Evolutionary conservation across 257 asterid genomes (phyloP).

Genomic region (Linaria vulgaris): DNA sequence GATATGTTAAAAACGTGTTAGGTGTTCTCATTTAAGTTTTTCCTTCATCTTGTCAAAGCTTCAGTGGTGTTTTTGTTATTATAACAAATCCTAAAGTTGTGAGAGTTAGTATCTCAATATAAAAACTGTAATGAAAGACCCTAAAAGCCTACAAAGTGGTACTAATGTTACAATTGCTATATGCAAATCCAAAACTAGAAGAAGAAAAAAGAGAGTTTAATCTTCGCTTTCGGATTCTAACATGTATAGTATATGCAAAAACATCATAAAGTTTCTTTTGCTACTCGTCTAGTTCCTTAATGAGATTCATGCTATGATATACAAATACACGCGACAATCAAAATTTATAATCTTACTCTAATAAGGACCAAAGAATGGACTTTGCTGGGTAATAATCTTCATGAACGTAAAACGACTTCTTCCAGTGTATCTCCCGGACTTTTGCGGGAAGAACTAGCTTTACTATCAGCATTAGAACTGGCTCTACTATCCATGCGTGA

Average conservation of each 20-base stretch:
- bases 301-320: background rate
- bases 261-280: background rate
- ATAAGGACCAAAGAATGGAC: conserved; percentile 7
- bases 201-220: background rate
- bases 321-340: conserved; percentile 1
- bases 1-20: too few relatives aligned
- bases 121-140: too few relatives aligned
- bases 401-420: background rate
- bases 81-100: too few relatives aligned
- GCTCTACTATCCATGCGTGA: conserved; percentile 42
- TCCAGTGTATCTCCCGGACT: conserved; percentile 32
- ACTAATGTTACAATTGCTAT: too few relatives aligned
- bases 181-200: background rate
- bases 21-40: too few relatives aligned
- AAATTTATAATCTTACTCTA: conserved; percentile 15
- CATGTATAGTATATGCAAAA: background rate
- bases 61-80: too few relatives aligned
- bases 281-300: conserved; percentile 3
- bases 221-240: background rate
- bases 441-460: conserved; percentile 31
- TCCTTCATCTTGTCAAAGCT: too few relatives aligned
- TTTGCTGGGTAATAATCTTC: conserved; percentile 11
- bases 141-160: too few relatives aligned
- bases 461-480: conserved; percentile 39
- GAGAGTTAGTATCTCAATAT: too few relatives aligned